Percentiles rank a stretch among this genome's conserved stretches.
phyloP scores from a whole-genome alignment of 768 basidiomycete species.

The Rhodosporidiobolus odoratus region DNA sequence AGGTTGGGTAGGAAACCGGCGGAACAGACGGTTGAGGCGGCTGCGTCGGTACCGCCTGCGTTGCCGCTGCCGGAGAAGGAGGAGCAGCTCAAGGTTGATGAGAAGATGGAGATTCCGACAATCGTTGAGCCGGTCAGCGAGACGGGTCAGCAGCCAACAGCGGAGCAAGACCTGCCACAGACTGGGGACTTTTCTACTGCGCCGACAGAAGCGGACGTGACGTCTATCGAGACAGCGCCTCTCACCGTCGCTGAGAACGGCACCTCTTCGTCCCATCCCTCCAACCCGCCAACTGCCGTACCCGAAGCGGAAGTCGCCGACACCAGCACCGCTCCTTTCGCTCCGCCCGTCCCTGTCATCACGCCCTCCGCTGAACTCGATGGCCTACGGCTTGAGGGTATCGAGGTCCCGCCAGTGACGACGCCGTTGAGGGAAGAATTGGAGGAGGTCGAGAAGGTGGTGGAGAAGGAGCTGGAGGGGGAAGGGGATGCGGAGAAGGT shows the following conservation, averaged over 20 bases:
- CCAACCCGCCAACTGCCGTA: too few species aligned
- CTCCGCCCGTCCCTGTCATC: too few species aligned
- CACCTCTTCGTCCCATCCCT: too few species aligned
- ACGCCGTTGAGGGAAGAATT: constrained; percentile 18
- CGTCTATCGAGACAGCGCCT: too few species aligned
- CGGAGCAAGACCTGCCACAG: too few species aligned
- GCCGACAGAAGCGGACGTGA: background rate
- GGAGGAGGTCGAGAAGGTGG: constrained; percentile 8
- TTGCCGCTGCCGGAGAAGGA: background rate
- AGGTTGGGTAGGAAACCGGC: constrained; percentile 11
- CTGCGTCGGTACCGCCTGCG: background rate
- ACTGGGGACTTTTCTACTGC: background rate
- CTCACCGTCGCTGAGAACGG: too few species aligned
- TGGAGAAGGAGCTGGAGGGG: background rate
- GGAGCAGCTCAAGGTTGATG: background rate
- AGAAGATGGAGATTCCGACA: background rate
- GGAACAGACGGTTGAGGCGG: background rate
- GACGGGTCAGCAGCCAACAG: too few species aligned
- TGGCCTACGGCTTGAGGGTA: too few species aligned
- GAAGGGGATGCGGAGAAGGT: background rate
- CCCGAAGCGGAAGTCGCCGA: too few species aligned
- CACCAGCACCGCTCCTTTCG: too few species aligned
- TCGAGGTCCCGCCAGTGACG: background rate
- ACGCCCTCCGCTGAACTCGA: too few species aligned
- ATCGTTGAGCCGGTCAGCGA: too few species aligned